phyloP scores from a whole-genome alignment of 495 filamentous ascomycete species.

The Clavariopsis aquatica region DNA sequence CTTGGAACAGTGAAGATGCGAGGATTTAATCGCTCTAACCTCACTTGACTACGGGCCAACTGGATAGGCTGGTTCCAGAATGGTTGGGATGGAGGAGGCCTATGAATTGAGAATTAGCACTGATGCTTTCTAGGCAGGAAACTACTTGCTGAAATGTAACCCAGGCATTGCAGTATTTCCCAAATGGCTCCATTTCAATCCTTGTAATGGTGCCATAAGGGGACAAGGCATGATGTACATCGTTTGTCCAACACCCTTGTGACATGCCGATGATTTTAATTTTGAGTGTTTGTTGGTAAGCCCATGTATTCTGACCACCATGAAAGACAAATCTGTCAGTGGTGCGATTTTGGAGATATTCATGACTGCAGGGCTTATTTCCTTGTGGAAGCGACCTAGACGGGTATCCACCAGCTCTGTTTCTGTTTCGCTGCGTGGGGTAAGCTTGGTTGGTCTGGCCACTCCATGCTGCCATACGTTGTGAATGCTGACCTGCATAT shows the following conservation, averaged over 20 bases:
- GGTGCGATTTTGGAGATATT: background rate
- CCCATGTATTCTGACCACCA: background rate
- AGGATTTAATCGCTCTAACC: background rate
- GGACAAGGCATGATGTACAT: conserved; percentile 14
- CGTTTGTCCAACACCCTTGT: background rate
- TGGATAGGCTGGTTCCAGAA: background rate
- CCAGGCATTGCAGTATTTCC: conserved; percentile 2
- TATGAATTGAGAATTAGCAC: background rate
- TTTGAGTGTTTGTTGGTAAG: conserved; percentile 9
- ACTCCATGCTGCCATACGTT: too few species aligned
- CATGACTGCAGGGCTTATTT: background rate
- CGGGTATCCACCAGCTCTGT: background rate
- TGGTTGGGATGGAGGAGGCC: conserved; percentile 10
- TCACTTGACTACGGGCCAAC: background rate
- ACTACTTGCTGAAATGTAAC: conserved; percentile 30
- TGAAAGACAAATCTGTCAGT: background rate
- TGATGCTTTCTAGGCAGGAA: background rate
- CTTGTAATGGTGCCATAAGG: conserved; percentile 18
- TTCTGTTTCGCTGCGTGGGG: background rate
- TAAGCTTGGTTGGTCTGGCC: background rate
- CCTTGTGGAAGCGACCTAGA: background rate
- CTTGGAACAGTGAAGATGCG: conserved; percentile 24
- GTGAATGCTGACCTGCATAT: too few species aligned
- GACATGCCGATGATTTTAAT: conserved; percentile 7
- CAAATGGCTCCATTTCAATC: conserved; percentile 15